Percentiles rank a stretch among this genome's conserved stretches.
Evolutionary conservation across 495 filamentous ascomycete species (phyloP).

Genomic region (Penicillium macrosclerotiorum): DNA sequence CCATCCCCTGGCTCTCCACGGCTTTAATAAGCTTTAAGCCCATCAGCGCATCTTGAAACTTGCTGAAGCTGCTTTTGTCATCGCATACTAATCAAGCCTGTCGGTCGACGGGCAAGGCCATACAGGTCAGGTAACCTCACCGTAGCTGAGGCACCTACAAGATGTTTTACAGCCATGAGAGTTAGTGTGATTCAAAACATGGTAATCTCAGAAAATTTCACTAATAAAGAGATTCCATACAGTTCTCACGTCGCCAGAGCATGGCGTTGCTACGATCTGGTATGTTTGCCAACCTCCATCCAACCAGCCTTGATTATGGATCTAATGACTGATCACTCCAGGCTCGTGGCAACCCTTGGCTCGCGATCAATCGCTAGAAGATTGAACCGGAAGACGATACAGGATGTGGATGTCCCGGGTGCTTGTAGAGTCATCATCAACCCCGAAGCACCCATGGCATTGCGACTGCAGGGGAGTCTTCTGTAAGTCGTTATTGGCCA

Average conservation of each 20-base stretch:
- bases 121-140: neutral
- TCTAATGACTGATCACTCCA: conserved; percentile 28
- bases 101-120: no score
- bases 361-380: conserved; percentile 69
- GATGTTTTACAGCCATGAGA: conserved; percentile 95
- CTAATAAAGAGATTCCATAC: conserved; percentile 21
- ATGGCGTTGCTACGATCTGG: conserved; percentile 95
- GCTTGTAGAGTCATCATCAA: conserved; percentile 84
- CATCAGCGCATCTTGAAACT: no score
- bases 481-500: conserved; percentile 53
- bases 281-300: conserved; percentile 32
- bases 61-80: no score
- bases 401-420: conserved; percentile 79
- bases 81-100: no score
- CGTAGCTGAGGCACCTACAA: conserved; percentile 6
- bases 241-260: conserved; percentile 85
- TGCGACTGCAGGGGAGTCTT: conserved; percentile 88
- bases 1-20: no score
- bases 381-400: conserved; percentile 82
- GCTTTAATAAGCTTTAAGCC: no score
- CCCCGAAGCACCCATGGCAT: conserved; percentile 82
- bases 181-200: conserved; percentile 44
- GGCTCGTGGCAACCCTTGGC: conserved; percentile 89
- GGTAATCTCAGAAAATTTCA: neutral
- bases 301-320: neutral